These are phyloP conservation scores for Rhytidhysteron rufulum DNA, from an alignment of 2,329 filamentous ascomycete species.

Conservation along the genomic window DNA sequence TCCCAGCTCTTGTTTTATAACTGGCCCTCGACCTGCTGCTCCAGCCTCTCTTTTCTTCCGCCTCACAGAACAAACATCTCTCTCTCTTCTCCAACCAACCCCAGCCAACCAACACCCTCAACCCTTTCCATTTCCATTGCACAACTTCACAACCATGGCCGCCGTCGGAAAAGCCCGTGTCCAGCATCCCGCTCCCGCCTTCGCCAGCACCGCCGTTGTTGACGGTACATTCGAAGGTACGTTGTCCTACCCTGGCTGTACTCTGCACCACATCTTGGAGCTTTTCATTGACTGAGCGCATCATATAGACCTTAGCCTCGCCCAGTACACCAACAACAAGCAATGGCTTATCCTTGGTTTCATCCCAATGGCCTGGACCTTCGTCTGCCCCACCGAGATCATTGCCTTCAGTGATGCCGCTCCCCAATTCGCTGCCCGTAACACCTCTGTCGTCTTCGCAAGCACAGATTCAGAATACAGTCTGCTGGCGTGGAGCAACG, in stretches of 20 bases:
- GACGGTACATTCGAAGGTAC: conserved; percentile 39
- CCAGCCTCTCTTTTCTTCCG: conserved; percentile 3
- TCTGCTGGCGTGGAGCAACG: conserved; percentile 56
- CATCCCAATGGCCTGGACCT: conserved; percentile 66
- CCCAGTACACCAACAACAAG: conserved; percentile 38
- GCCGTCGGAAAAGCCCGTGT: conserved; percentile 37
- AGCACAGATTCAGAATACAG: conserved; percentile 61
- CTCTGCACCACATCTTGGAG: neutral
- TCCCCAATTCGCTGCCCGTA: conserved; percentile 57
- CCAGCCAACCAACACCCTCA: too few species aligned
- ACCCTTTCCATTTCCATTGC: neutral
- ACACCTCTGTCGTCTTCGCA: conserved; percentile 57
- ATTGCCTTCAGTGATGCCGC: conserved; percentile 61
- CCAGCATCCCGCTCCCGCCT: conserved; percentile 37
- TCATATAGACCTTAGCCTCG: conserved; percentile 32
- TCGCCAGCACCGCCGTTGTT: conserved; percentile 36
- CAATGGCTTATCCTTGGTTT: conserved; percentile 63
- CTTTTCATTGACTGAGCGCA: neutral
- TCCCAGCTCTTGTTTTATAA: conserved; percentile 1
- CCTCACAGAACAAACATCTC: neutral
- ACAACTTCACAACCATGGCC: conserved; percentile 20
- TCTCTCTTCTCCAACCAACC: too few species aligned
- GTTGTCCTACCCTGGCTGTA: conserved; percentile 3
- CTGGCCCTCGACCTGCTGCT: too few species aligned
- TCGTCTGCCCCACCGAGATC: conserved; percentile 65